A percentile compares a stretch with the other conserved stretches of the same genome.
Conservation (phyloP, 805 yeast species). For the Saccharomyces mikatae region DNA sequence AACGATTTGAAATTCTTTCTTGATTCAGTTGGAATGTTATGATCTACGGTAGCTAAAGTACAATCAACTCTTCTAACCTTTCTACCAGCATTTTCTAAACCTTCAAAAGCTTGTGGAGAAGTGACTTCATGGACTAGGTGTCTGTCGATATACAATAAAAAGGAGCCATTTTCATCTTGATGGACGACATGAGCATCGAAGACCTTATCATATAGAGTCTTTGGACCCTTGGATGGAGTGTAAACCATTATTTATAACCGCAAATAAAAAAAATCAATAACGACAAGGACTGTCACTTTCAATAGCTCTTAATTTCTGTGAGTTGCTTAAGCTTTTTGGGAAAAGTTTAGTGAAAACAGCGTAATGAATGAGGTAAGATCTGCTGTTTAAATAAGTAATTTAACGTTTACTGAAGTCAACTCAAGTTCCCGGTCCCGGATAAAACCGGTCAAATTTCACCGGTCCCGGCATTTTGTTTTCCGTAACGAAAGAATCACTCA, state of each 20-base stretch:
- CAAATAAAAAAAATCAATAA: not conserved
- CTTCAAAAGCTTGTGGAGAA: slow-evolving; percentile 98
- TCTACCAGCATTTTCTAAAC: slow-evolving; percentile 81
- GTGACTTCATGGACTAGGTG: slow-evolving; percentile 98
- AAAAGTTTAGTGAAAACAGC: not conserved
- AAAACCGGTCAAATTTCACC: not conserved
- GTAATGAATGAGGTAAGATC: not conserved
- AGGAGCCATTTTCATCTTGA: slow-evolving; percentile 80
- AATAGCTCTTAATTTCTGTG: not conserved
- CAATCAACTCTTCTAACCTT: slow-evolving; percentile 85
- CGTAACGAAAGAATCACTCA: not conserved
- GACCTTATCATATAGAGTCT: slow-evolving; percentile 91
- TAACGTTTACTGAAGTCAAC: not conserved
- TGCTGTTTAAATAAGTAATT: not conserved
- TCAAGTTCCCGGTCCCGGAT: not conserved
- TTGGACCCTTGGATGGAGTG: slow-evolving; percentile 36
- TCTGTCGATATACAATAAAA: slow-evolving; percentile 85
- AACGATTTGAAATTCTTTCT: slow-evolving; percentile 68
- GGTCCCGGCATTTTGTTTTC: not conserved
- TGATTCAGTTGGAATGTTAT: slow-evolving; percentile 93
- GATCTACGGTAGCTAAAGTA: slow-evolving; percentile 91
- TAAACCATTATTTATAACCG: slow-evolving; percentile 18
- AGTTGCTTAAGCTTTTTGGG: not conserved
- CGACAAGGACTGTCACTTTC: not conserved
- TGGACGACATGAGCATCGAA: slow-evolving; percentile 92